Conservation (phyloP, 306 rosid genomes). For the Carpinus viminea region DNA sequence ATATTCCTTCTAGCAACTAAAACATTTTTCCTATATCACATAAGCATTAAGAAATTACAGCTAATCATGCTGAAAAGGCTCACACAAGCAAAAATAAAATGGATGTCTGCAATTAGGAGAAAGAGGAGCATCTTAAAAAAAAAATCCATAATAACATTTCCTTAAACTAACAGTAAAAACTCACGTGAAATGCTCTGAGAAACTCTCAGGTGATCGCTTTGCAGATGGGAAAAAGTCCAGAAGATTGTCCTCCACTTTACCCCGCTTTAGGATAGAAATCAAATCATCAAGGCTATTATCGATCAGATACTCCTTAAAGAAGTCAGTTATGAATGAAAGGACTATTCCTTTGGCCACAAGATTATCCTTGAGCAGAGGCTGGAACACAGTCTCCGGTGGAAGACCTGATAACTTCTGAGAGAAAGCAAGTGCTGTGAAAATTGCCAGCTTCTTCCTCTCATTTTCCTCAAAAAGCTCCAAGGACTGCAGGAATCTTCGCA, state of each 20-base stretch:
- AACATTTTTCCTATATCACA: background rate
- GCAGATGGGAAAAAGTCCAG: slow-evolving; percentile 85
- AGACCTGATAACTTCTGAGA: slow-evolving; percentile 99
- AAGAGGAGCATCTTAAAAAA: background rate
- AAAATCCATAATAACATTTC: background rate
- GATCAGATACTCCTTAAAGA: slow-evolving; percentile 91
- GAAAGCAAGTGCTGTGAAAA: slow-evolving; percentile 98
- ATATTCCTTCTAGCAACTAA: background rate
- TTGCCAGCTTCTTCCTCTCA: slow-evolving; percentile 98
- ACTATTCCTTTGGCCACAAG: slow-evolving; percentile 99
- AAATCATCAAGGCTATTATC: slow-evolving; percentile 98
- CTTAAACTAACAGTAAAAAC: slow-evolving; percentile 21
- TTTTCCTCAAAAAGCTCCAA: slow-evolving; percentile 98
- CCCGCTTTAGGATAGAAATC: slow-evolving; percentile 91
- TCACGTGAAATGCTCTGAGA: slow-evolving; percentile 97
- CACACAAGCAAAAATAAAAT: background rate
- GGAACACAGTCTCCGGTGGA: slow-evolving; percentile 97
- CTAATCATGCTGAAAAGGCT: background rate
- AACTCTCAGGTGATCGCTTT: slow-evolving; percentile 76
- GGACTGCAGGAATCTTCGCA: slow-evolving; percentile 93
- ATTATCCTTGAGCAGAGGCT: slow-evolving; percentile 96
- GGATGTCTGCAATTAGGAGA: background rate
- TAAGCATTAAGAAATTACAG: slow-evolving; percentile 1
- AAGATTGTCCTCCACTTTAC: slow-evolving; percentile 94
- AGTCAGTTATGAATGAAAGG: slow-evolving; percentile 87